These are phyloP conservation scores for Boletus subparvulus DNA, from an alignment of 768 basidiomycete genomes.

Conservation along the genomic window DNA sequence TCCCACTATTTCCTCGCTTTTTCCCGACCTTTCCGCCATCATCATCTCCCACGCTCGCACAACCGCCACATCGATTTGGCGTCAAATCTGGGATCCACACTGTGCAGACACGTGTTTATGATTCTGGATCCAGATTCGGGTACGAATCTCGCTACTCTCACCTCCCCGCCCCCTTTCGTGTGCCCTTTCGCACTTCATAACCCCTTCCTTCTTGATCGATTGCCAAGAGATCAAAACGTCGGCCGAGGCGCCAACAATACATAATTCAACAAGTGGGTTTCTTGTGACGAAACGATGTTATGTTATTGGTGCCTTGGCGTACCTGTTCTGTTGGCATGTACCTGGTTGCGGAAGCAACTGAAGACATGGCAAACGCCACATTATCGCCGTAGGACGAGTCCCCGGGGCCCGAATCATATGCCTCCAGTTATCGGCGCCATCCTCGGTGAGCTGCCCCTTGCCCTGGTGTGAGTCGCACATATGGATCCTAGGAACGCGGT, in stretches of 20 bases:
- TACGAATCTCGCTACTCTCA: neutral
- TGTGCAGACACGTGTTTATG: neutral
- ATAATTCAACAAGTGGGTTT: neutral
- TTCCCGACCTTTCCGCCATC: neutral
- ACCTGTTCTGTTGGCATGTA: neutral
- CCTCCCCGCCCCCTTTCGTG: neutral
- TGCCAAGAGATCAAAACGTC: neutral
- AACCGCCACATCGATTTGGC: slow-evolving; percentile 8
- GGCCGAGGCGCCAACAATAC: neutral
- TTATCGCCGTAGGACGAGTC: neutral
- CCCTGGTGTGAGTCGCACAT: too few relatives aligned
- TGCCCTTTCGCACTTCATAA: neutral
- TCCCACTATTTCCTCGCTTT: neutral
- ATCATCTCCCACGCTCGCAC: slow-evolving; percentile 11
- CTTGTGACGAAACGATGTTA: neutral
- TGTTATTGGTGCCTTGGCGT: neutral
- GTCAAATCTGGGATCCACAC: neutral
- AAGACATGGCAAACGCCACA: neutral
- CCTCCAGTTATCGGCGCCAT: too few relatives aligned
- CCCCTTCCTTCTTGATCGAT: neutral
- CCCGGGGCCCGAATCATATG: too few relatives aligned
- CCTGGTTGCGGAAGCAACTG: slow-evolving; percentile 1
- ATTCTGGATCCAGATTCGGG: slow-evolving; percentile 2
- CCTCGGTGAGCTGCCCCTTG: too few relatives aligned
- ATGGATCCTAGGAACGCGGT: neutral